Base-by-base conservation (phyloP, 1,139 yeast genomes). In the Suhomyces maxii region DNA sequence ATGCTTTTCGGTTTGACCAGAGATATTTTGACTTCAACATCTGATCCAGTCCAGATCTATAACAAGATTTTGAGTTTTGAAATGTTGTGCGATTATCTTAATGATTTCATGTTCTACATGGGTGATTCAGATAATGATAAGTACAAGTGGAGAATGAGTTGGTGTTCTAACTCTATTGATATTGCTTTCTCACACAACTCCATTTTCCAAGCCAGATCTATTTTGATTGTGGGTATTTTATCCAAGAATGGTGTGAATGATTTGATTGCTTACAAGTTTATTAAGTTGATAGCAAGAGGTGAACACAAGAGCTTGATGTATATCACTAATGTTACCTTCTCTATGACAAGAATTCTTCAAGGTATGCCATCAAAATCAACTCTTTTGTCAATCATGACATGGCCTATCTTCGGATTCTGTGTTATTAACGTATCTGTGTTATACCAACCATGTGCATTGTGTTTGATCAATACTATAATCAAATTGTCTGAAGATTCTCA, bases 1-100 rank as follows among this genome's bases (percentile, higher is more conserved):
- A 79, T 87, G 73, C 69, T 88, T 50, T 88, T 88, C 67, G 96
- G 96, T 0, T 71, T 88, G 51, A 83, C 84, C n/a, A 82, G 89
- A 55, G 91, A 85, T 36, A 34, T 71, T 69, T 26, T 76, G 13
- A 41, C 60, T 5, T 49, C 55, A 1, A 52, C 59, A 3, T 53
- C 61, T 0, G 76, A 69, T 45, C 53, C 64, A 3, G 63, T 63
- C 30, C 80, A 74, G 50, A 73, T 80, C 44, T 74, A 78, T 36
- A 79, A 82, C 41, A 65, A 71, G 41, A 71, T 77, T 0, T 66
- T 68, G 36, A 81, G 82, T 26, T 75, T 89, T 56, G 91, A 88
- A 51, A 73, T 80, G 12, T 77, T 88, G 38, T 82, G 89, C 53
- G 82, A 80, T 42, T 73, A 85, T 42, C 68, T 89, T 52, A 67